Conservation (phyloP, 1,284 basidiomycete genomes). For the Irpex sp. region DNA sequence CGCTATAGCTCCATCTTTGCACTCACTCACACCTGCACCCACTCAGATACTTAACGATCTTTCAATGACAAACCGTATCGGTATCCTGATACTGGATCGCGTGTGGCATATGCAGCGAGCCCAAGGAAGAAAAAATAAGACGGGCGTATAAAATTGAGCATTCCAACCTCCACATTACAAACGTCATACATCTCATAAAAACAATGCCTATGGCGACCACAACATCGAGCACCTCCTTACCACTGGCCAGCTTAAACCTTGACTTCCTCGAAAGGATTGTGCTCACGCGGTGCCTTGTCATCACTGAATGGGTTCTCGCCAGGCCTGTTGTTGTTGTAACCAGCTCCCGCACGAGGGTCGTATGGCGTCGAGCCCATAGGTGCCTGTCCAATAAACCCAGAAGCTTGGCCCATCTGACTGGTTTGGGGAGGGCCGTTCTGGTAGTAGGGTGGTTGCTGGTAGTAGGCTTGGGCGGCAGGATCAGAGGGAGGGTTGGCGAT, state of each 20-base stretch:
- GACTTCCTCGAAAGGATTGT: constrained; percentile 24
- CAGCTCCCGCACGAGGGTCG: constrained; percentile 11
- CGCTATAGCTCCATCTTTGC: too few relatives aligned
- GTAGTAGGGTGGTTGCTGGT: constrained; percentile 7
- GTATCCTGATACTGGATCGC: too few relatives aligned
- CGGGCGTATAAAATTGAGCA: background rate
- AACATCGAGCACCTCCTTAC: background rate
- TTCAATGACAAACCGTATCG: too few relatives aligned
- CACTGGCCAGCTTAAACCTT: constrained; percentile 17
- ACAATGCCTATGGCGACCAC: background rate
- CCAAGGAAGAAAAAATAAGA: background rate
- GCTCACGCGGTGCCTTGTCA: constrained; percentile 23
- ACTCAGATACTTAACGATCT: too few relatives aligned
- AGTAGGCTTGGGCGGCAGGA: constrained; percentile 18
- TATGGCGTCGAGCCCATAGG: constrained; percentile 4
- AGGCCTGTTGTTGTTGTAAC: constrained; percentile 5
- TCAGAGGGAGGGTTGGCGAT: constrained; percentile 31
- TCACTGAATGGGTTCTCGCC: constrained; percentile 26
- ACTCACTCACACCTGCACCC: too few relatives aligned
- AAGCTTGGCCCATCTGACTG: background rate
- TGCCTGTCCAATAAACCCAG: background rate
- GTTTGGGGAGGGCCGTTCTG: background rate
- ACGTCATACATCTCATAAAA: background rate
- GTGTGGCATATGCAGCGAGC: too few relatives aligned
- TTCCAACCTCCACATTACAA: background rate